These are phyloP conservation scores for Elongisporangium undulatum DNA, from an alignment of 352 stramenopile species.

Conservation along the genomic window DNA sequence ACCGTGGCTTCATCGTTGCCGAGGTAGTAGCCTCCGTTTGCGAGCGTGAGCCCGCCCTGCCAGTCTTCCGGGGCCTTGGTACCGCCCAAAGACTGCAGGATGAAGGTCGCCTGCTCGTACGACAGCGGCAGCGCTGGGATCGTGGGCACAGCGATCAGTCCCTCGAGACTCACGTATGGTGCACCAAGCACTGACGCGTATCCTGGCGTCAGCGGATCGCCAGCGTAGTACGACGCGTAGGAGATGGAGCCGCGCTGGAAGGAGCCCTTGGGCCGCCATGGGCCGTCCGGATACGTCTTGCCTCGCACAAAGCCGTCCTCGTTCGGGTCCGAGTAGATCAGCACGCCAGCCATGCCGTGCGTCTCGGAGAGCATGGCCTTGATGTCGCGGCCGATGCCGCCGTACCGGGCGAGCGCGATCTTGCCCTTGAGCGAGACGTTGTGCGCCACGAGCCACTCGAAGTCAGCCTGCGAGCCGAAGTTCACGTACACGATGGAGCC, in stretches of 20 bases:
- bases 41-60: conserved; percentile 43
- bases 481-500: conserved; percentile 50
- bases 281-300: conserved; percentile 53
- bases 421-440: conserved; percentile 49
- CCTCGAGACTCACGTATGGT: conserved; percentile 25
- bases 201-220: conserved; percentile 42
- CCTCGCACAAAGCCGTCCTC: conserved; percentile 60
- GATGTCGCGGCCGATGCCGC: conserved; percentile 35
- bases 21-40: conserved; percentile 40
- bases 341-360: conserved; percentile 35
- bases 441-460: conserved; percentile 40
- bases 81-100: conserved; percentile 53
- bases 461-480: conserved; percentile 36
- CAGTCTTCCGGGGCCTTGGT: conserved; percentile 33
- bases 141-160: conserved; percentile 40
- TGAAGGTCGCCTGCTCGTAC: conserved; percentile 60
- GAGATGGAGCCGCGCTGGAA: conserved; percentile 70
- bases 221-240: conserved; percentile 53
- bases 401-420: conserved; percentile 68
- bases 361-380: conserved; percentile 66
- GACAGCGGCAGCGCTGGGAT: conserved; percentile 45
- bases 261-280: conserved; percentile 40
- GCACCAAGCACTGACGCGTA: conserved; percentile 31
- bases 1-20: conserved; percentile 41
- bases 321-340: conserved; percentile 77